Evolutionary conservation across 306 rosid species (phyloP).

Genomic region (Lathyrus tuberosus): DNA sequence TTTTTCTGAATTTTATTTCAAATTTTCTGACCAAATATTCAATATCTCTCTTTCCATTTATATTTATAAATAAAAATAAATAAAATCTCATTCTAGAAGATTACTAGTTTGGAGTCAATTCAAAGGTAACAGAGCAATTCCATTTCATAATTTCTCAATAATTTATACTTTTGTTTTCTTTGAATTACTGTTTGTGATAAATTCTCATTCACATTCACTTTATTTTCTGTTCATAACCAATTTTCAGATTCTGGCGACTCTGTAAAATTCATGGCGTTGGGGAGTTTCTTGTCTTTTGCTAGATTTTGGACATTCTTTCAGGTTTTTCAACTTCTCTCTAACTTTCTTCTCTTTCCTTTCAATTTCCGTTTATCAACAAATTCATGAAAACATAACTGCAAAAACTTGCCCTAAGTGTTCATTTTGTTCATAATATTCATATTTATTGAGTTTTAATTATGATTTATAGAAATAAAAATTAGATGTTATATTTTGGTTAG

Average conservation of each 20-base stretch:
- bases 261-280: constrained; percentile 38
- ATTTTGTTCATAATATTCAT: neutral
- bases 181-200: too few species aligned
- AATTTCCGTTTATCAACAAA: neutral
- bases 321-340: constrained; percentile 40
- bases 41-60: neutral
- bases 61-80: neutral
- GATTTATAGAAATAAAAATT: neutral
- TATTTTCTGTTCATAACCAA: constrained; percentile 11
- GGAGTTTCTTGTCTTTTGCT: constrained; percentile 33
- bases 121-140: constrained; percentile 23
- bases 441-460: neutral
- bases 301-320: constrained; percentile 22
- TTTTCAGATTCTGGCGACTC: constrained; percentile 22
- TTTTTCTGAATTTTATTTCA: constrained; percentile 25
- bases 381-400: neutral
- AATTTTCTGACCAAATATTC: constrained; percentile 2
- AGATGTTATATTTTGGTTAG: neutral
- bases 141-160: constrained; percentile 12
- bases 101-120: neutral
- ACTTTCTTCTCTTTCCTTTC: constrained; percentile 23
- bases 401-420: neutral
- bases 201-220: constrained; percentile 2
- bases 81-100: neutral
- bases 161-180: neutral